Percentiles rank a stretch among this genome's conserved stretches.
Conservation (phyloP, 1,139 yeast genomes). For the Hyphopichia khmerensis region DNA sequence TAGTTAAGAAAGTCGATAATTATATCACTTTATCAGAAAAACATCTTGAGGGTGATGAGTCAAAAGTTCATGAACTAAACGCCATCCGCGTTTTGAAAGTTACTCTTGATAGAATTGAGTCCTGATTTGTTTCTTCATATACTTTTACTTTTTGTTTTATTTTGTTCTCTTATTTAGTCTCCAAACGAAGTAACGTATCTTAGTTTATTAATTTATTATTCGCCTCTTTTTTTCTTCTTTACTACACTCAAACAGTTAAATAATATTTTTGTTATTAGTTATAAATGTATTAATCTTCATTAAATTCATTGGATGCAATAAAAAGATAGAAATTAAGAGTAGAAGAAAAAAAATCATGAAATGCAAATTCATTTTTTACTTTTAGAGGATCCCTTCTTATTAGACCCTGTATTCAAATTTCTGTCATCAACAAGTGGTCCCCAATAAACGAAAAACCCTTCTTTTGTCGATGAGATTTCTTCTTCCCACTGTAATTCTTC, state of each 20-base stretch:
- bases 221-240: not conserved
- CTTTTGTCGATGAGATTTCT: slow-evolving; percentile 87
- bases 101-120: slow-evolving; percentile 37
- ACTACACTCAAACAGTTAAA: slow-evolving; percentile 1
- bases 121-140: no score
- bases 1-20: slow-evolving; percentile 15
- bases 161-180: no score
- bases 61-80: slow-evolving; percentile 26
- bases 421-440: slow-evolving; percentile 84
- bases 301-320: no score
- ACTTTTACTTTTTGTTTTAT: no score
- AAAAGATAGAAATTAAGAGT: no score
- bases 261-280: not conserved
- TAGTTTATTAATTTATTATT: not conserved
- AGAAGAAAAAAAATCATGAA: not conserved
- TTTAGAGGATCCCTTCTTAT: slow-evolving; percentile 18
- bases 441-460: slow-evolving; percentile 94
- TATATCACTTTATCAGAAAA: slow-evolving; percentile 16
- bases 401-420: slow-evolving; percentile 11
- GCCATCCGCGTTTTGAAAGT: slow-evolving; percentile 39
- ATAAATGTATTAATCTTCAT: no score
- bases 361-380: slow-evolving; percentile 14
- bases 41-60: slow-evolving; percentile 11
- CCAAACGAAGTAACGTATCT: not conserved
- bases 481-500: slow-evolving; percentile 91